Base-by-base conservation (phyloP, 768 basidiomycete genomes). In the Tricholoma sp. region DNA sequence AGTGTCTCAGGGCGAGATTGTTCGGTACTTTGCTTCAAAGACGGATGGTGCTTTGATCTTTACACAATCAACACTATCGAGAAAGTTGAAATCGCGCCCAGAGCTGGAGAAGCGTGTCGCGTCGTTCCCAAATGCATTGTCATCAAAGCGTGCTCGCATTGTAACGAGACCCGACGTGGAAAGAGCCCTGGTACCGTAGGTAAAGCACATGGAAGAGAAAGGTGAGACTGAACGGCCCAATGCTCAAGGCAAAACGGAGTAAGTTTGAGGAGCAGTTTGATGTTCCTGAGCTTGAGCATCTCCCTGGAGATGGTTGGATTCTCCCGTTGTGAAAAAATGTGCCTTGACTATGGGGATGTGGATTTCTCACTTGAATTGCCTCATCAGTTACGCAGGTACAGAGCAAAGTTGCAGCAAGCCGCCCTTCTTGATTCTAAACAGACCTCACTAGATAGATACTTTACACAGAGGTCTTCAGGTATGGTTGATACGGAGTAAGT, bases 81-180 rank as follows among this genome's bases (percentile, higher is more conserved):
- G 50, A 31, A 63, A 66, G 33, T 44, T 65, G 7, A 56, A 61
- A 29, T 11, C 62, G 20, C 37, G 39, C 10, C 15, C 29, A 1
- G 50, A 60, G 10, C 28, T 66, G 18, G 37, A 67, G 33, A 55
- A 18, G 0, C 54, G 50, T 18, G 53, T 56, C 6, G 24, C 52
- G n/a, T 24, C 37, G 2, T 58, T 63, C 32, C 68, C 69, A 9
- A 65, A 55, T 49, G 66, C 66, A 8, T 55, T 72, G 15, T 70
- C 67, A 1, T 55, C 56, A 32, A 73, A 74, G 56, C 54, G 63
- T 0, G 60, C 63, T 15, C 63, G 61, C 6, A 55, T 73, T 50
- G 71, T 74, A 3, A 72, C 68, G 18, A 17, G 57, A 7, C 74
- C 70, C 3, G 72, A 72, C 52, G 70, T 74, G 3, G 73, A 76